Base-by-base conservation (phyloP, 176 grass and related monocot species). In the Oryza glumipatula region DNA sequence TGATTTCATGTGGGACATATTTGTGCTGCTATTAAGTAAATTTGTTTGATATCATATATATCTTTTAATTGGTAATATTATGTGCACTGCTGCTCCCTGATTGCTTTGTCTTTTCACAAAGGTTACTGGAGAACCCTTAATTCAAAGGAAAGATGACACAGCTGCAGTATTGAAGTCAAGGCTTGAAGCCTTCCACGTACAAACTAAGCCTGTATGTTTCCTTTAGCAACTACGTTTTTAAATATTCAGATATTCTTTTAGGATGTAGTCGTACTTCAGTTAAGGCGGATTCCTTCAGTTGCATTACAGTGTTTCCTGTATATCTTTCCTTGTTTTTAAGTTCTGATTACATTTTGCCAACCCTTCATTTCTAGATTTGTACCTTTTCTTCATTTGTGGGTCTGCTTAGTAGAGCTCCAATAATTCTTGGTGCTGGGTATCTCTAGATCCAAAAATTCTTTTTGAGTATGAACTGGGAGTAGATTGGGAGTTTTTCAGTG, bases 131-230 rank as follows among this genome's bases (percentile, higher is more conserved):
- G 96, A 98, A 64, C 91, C 91, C 16, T 79, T 98, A 85, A 94
- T 98, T 80, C 96, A 98, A 83, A 96, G 96, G 84, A 98, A 85
- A 89, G 96, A 98, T 90, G 96, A 98, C 86, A 98, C 93, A 36
- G 91, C 93, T 73, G 91, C 85, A 21, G 96, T 98, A 35, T 91
- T 98, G 45, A 95, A 90, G 79, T 96, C 96, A 77, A 95, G 96
- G 88, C 96, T 98, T 89, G 96, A 98, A 86, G 82, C 96, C 45
- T 98, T 98, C 86, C 93, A 98, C 73, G 79, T 88, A 87, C 96
- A 98, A 67, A 98, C 96, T 9, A 88, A 98, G 84, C 96, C 96
- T 45, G 96, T 98, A 96, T 73, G 89, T 80, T 74, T 80, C 82
- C 47, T 81, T 30, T 38, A 80, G 65, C 24, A 70, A 79, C 5